Evolutionary conservation across 768 basidiomycete genomes (phyloP).

Genomic region (Boletus sensibilis): DNA sequence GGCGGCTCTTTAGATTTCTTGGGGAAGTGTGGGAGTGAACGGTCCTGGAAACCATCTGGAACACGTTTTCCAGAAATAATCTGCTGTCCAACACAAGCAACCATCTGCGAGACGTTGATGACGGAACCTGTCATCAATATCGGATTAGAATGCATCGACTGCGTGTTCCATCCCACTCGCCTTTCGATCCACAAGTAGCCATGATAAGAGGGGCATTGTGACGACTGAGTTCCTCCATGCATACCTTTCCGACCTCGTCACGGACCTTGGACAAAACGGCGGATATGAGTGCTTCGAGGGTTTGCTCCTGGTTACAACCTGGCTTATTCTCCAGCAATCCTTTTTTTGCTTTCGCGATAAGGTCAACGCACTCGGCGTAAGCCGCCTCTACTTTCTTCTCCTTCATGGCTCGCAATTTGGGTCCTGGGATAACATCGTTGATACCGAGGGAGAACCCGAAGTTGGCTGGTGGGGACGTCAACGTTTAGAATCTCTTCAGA

Average conservation of each 20-base stretch:
- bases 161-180: constrained; percentile 38
- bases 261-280: constrained; percentile 92
- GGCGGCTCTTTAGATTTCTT: constrained; percentile 96
- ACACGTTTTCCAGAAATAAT: constrained; percentile 98
- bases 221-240: constrained; percentile 96
- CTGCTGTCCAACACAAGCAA: constrained; percentile 99
- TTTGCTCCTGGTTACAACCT: constrained; percentile 97
- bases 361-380: constrained; percentile 81
- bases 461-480: constrained; percentile 65
- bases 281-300: constrained; percentile 94
- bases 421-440: constrained; percentile 97
- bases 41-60: constrained; percentile 97
- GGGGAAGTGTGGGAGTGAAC: constrained; percentile 97
- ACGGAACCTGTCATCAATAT: constrained; percentile 72
- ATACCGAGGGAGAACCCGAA: constrained; percentile 97
- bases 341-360: constrained; percentile 87
- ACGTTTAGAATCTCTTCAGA: neutral
- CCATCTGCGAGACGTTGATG: constrained; percentile 99
- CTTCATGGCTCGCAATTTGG: constrained; percentile 75
- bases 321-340: constrained; percentile 94
- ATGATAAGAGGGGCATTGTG: constrained; percentile 98
- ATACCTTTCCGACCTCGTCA: constrained; percentile 94
- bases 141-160: neutral
- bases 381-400: constrained; percentile 84
- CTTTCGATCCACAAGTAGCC: constrained; percentile 99